These are phyloP conservation scores for Thalassiosira ordinaria DNA, from an alignment of 352 stramenopile genomes.

Conservation along the genomic window DNA sequence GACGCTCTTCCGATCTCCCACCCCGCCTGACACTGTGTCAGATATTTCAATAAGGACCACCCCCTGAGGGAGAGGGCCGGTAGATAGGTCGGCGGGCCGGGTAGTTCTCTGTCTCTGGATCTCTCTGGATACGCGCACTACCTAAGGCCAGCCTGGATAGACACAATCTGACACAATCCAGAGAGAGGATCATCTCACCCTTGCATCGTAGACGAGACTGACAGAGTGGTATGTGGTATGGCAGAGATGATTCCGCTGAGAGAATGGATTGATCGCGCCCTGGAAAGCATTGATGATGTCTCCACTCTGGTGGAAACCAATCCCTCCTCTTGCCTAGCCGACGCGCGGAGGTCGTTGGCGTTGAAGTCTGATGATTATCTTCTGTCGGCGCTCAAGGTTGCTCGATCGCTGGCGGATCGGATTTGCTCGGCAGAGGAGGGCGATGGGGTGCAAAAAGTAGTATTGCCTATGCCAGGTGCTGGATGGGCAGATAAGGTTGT, in stretches of 20 bases:
- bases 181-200: too few relatives aligned
- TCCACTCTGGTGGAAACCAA: background rate
- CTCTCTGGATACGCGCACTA: too few relatives aligned
- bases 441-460: background rate
- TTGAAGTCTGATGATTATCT: constrained; percentile 5
- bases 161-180: too few relatives aligned
- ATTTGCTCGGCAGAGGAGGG: constrained; percentile 3
- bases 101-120: too few relatives aligned
- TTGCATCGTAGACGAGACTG: too few relatives aligned
- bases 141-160: too few relatives aligned
- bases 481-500: constrained; percentile 10
- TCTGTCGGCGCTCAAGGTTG: background rate
- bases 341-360: background rate
- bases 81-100: too few relatives aligned
- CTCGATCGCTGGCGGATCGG: constrained; percentile 15
- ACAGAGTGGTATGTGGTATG: too few relatives aligned
- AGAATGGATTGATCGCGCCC: constrained; percentile 8
- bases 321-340: background rate
- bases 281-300: background rate
- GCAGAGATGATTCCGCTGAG: constrained; percentile 1
- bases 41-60: too few relatives aligned
- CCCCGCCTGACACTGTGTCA: too few relatives aligned
- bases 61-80: too few relatives aligned
- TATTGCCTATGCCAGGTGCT: background rate
- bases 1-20: too few relatives aligned